phyloP scores from a whole-genome alignment of 1,284 basidiomycete species.

The Ceratobasidium sp. region DNA sequence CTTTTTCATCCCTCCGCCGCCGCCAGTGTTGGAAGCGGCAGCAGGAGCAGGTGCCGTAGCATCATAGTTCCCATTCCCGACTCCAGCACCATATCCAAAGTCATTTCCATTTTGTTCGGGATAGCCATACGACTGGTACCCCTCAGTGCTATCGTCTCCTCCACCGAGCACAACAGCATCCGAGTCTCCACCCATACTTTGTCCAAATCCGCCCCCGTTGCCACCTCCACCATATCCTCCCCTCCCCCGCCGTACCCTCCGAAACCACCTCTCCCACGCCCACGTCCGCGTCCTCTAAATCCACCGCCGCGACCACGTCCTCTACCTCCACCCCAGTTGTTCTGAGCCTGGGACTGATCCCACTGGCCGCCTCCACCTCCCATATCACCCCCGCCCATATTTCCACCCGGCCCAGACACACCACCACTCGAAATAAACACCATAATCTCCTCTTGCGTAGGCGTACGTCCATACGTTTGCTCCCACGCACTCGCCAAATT shows the following conservation, averaged over 20 bases:
- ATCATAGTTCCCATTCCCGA: not conserved
- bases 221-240: slow-evolving; percentile 41
- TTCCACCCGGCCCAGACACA: slow-evolving; percentile 2
- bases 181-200: slow-evolving; percentile 51
- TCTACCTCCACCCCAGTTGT: slow-evolving; percentile 8
- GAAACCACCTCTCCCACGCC: slow-evolving; percentile 37
- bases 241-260: not conserved
- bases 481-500: slow-evolving; percentile 39
- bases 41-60: not conserved
- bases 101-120: not conserved
- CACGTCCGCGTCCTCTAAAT: slow-evolving; percentile 46
- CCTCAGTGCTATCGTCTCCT: slow-evolving; percentile 46
- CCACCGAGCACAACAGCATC: slow-evolving; percentile 66
- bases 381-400: slow-evolving; percentile 31
- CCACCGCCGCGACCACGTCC: slow-evolving; percentile 45
- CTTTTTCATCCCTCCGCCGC: slow-evolving; percentile 68
- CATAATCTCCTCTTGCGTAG: slow-evolving; percentile 40
- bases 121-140: slow-evolving; percentile 3
- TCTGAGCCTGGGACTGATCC: slow-evolving; percentile 33
- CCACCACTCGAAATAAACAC: slow-evolving; percentile 40
- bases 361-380: slow-evolving; percentile 54
- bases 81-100: not conserved
- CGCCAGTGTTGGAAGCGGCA: slow-evolving; percentile 45
- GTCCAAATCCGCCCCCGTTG: slow-evolving; percentile 44
- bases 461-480: slow-evolving; percentile 33